These are phyloP conservation scores for Malus asiatica DNA, from an alignment of 306 rosid species.

Conservation along the genomic window DNA sequence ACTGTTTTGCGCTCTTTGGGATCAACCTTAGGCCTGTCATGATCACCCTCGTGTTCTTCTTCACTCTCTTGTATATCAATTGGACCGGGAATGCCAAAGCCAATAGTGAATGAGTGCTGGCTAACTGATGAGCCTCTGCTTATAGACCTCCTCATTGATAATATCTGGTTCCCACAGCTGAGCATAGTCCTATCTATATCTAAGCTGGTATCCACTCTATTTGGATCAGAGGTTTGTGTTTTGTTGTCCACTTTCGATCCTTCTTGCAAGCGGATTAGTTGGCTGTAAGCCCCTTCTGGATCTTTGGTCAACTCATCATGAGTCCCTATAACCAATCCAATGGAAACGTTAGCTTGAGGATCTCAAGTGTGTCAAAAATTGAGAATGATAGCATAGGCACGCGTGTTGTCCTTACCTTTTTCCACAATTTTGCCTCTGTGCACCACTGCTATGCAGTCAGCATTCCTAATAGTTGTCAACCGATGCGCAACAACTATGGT, in stretches of 20 bases:
- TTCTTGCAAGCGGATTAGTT: constrained; percentile 70
- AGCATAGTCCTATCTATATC: constrained; percentile 15
- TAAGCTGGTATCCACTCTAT: constrained; percentile 13
- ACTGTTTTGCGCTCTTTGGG: constrained; percentile 15
- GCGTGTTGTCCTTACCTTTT: constrained; percentile 32
- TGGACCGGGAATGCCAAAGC: constrained; percentile 25
- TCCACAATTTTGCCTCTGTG: constrained; percentile 78
- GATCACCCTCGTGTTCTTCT: constrained; percentile 2
- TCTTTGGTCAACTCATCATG: constrained; percentile 52
- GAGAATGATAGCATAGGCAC: background rate
- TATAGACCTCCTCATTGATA: constrained; percentile 28
- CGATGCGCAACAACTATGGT: constrained; percentile 92
- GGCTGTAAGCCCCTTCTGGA: constrained; percentile 71
- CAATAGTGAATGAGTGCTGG: constrained; percentile 20
- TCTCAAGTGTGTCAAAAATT: background rate
- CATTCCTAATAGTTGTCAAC: constrained; percentile 75
- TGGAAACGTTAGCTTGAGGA: background rate
- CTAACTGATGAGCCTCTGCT: constrained; percentile 44
- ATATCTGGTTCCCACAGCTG: constrained; percentile 20
- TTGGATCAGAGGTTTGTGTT: constrained; percentile 8
- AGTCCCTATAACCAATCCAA: constrained; percentile 37
- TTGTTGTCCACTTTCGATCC: constrained; percentile 28
- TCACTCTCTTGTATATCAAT: constrained; percentile 9
- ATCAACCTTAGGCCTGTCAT: background rate
- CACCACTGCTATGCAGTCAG: constrained; percentile 75